These are phyloP conservation scores for Ammopiptanthus mongolicus DNA, from an alignment of 306 rosid species.

Conservation along the genomic window DNA sequence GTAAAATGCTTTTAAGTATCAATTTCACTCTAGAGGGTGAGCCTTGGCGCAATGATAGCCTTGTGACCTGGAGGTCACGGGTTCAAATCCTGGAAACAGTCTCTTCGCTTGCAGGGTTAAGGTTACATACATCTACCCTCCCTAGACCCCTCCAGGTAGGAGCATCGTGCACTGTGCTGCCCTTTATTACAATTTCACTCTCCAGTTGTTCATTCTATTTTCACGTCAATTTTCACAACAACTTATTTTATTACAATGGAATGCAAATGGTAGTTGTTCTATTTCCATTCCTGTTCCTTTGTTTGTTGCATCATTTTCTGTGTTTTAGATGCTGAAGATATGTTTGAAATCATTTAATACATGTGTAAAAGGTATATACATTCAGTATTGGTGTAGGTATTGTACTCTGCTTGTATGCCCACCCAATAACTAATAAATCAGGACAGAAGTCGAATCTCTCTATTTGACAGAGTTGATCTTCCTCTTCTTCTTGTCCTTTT, in stretches of 20 bases:
- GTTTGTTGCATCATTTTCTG: neutral
- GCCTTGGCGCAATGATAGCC: too few relatives aligned
- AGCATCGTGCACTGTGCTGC: too few relatives aligned
- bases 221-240: neutral
- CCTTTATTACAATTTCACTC: neutral
- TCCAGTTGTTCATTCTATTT: neutral
- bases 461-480: neutral
- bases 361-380: neutral
- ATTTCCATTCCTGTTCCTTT: neutral
- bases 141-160: too few relatives aligned
- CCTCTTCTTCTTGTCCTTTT: too few relatives aligned
- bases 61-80: too few relatives aligned
- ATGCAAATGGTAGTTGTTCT: neutral
- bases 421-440: neutral
- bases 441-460: neutral
- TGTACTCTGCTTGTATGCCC: neutral
- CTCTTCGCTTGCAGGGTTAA: too few relatives aligned
- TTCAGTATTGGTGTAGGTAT: neutral
- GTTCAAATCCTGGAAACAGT: too few relatives aligned
- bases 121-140: too few relatives aligned
- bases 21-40: too few relatives aligned
- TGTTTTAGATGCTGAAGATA: neutral
- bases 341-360: slow-evolving; percentile 9
- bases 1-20: neutral
- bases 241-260: neutral